Conservation (phyloP, 805 yeast genomes). For the Wickerhamomyces chaumierensis region DNA sequence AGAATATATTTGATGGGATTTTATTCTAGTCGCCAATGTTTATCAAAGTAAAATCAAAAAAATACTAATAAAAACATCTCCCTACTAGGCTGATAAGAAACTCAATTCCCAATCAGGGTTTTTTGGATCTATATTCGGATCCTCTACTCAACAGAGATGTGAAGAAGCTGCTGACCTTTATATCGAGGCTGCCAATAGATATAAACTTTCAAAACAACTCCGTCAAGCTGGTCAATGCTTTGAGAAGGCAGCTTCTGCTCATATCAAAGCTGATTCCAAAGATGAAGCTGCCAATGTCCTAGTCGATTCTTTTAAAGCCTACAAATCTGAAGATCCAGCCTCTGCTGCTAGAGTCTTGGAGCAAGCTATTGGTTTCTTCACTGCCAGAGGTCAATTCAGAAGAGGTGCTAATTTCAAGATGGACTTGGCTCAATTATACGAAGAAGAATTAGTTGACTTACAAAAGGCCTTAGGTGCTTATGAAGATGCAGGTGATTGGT, state of each 20-base stretch:
- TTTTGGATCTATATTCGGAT: slow-evolving; percentile 50
- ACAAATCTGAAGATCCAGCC: slow-evolving; percentile 57
- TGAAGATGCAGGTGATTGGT: slow-evolving; percentile 96
- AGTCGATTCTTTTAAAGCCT: slow-evolving; percentile 86
- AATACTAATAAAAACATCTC: not conserved
- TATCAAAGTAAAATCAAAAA: not conserved
- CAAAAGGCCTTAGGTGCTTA: slow-evolving; percentile 64
- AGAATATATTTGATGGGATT: too few species aligned
- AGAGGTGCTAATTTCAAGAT: slow-evolving; percentile 90
- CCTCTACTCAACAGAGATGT: slow-evolving; percentile 45
- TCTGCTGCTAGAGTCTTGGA: slow-evolving; percentile 70
- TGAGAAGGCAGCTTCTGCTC: slow-evolving; percentile 76
- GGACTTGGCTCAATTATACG: slow-evolving; percentile 84
- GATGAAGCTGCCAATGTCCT: slow-evolving; percentile 89
- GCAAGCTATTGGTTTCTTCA: slow-evolving; percentile 73
- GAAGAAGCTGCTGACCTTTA: slow-evolving; percentile 93
- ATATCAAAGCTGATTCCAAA: slow-evolving; percentile 58
- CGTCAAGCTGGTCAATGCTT: slow-evolving; percentile 73
- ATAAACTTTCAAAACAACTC: slow-evolving; percentile 64
- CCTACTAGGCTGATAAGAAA: slow-evolving; percentile 52
- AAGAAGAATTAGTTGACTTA: slow-evolving; percentile 56
- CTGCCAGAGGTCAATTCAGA: slow-evolving; percentile 87
- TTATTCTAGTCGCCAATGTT: too few species aligned
- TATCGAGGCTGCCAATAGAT: slow-evolving; percentile 88
- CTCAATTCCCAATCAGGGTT: slow-evolving; percentile 62